These are phyloP conservation scores for Vachellia pachyceras DNA, from an alignment of 306 rosid species.

Conservation along the genomic window DNA sequence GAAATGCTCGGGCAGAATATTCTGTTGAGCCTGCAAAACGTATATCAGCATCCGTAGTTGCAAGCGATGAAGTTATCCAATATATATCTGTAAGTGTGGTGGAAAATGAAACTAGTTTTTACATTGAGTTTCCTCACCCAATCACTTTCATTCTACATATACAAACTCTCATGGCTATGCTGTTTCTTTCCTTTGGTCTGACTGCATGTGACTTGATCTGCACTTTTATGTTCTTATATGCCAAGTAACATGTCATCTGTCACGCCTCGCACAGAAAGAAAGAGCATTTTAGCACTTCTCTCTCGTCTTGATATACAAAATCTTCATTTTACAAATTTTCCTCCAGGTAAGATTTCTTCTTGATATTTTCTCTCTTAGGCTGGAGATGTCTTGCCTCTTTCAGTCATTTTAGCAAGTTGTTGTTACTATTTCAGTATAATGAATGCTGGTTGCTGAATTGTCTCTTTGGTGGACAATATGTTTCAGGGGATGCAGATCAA, in stretches of 20 bases:
- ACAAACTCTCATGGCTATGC: background rate
- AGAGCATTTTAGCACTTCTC: slow-evolving; percentile 82
- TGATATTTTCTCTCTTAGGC: slow-evolving; percentile 27
- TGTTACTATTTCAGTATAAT: too few relatives aligned
- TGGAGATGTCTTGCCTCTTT: background rate
- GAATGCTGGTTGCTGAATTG: slow-evolving; percentile 34
- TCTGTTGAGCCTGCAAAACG: slow-evolving; percentile 95
- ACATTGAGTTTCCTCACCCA: background rate
- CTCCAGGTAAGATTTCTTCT: slow-evolving; percentile 72
- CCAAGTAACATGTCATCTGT: background rate
- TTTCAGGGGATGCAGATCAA: slow-evolving; percentile 83
- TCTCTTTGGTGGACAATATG: slow-evolving; percentile 35
- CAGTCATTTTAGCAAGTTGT: background rate
- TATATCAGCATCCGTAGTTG: slow-evolving; percentile 86
- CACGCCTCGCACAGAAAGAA: slow-evolving; percentile 63
- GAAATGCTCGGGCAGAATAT: slow-evolving; percentile 97
- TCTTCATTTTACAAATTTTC: slow-evolving; percentile 66
- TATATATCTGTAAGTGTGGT: slow-evolving; percentile 72
- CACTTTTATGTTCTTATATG: slow-evolving; percentile 2
- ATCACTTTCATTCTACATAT: background rate
- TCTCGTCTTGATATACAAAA: slow-evolving; percentile 79
- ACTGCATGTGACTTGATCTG: slow-evolving; percentile 8
- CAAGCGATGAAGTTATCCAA: slow-evolving; percentile 78
- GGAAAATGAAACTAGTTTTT: slow-evolving; percentile 16
- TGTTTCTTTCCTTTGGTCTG: slow-evolving; percentile 1